phyloP scores from a whole-genome alignment of 441 rosid genomes.

The Adansonia gregorii region DNA sequence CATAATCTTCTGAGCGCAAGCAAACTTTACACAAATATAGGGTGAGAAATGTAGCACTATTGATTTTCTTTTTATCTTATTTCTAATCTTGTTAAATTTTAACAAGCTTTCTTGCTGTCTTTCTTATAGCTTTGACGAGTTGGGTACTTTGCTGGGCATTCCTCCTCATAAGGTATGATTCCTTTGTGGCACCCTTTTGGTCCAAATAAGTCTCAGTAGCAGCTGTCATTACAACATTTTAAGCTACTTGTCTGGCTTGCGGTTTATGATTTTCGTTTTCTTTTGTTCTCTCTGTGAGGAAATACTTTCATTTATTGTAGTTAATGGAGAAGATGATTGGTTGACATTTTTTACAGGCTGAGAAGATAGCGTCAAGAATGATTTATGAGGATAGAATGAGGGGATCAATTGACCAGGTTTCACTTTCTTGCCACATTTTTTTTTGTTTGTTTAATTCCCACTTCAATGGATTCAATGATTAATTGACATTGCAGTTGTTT shows the following conservation, averaged over 20 bases:
- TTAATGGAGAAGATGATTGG: constrained; percentile 5
- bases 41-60: constrained; percentile 46
- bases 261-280: background rate
- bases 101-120: constrained; percentile 20
- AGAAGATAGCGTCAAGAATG: constrained; percentile 99
- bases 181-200: background rate
- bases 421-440: constrained; percentile 19
- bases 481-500: background rate
- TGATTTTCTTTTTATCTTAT: constrained; percentile 6
- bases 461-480: background rate
- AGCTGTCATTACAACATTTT: constrained; percentile 13
- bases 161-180: constrained; percentile 78
- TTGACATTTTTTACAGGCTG: constrained; percentile 61
- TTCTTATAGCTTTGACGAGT: constrained; percentile 77
- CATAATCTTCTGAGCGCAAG: constrained; percentile 98
- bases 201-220: constrained; percentile 4
- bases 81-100: background rate
- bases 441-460: background rate
- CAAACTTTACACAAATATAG: constrained; percentile 95
- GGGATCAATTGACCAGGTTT: constrained; percentile 98
- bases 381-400: constrained; percentile 96
- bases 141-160: constrained; percentile 95
- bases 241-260: constrained; percentile 8
- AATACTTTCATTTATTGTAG: background rate
- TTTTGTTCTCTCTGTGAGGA: background rate